phyloP scores from a whole-genome alignment of 495 filamentous ascomycete species.

The Collariella sp. region DNA sequence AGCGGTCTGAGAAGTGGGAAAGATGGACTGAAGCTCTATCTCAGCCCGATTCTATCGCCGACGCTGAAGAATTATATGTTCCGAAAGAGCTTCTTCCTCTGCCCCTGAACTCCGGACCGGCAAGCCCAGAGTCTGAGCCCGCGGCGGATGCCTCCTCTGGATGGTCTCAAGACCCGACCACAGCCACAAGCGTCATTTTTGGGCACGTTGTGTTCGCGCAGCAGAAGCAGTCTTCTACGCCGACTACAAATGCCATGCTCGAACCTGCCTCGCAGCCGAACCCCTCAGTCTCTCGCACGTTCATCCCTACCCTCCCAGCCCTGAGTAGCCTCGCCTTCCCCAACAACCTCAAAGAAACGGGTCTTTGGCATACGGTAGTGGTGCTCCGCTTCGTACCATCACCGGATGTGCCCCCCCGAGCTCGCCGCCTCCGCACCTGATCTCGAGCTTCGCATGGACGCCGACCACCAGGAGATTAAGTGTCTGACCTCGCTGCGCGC shows the following conservation, averaged over 20 bases:
- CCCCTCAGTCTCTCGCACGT: constrained; percentile 13
- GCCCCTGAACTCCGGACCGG: constrained; percentile 1
- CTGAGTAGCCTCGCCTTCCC: constrained; percentile 13
- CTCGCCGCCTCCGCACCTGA: constrained; percentile 14
- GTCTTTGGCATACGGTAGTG: constrained; percentile 19
- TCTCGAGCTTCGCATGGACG: constrained; percentile 35
- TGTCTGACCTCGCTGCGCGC: constrained; percentile 18
- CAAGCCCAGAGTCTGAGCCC: neutral
- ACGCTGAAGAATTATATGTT: constrained; percentile 3
- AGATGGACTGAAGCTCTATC: constrained; percentile 23
- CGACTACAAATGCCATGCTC: constrained; percentile 16
- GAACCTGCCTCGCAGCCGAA: neutral
- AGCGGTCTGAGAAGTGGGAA: constrained; percentile 34
- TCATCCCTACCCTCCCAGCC: constrained; percentile 21
- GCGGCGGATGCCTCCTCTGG: neutral
- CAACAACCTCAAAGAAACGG: constrained; percentile 16
- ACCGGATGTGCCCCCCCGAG: constrained; percentile 4
- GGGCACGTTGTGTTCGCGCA: constrained; percentile 34
- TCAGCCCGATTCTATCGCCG: neutral
- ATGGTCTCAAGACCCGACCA: constrained; percentile 24
- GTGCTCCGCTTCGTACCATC: constrained; percentile 26
- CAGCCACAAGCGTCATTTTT: constrained; percentile 32
- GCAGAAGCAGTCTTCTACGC: constrained; percentile 9
- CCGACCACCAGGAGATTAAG: constrained; percentile 20
- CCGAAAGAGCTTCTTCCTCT: constrained; percentile 10